Percentiles rank a stretch among this genome's conserved stretches.
Evolutionary conservation across 192 early-diverging fungal genomes (phyloP).

Genomic region (Backusella liffmaniae): DNA sequence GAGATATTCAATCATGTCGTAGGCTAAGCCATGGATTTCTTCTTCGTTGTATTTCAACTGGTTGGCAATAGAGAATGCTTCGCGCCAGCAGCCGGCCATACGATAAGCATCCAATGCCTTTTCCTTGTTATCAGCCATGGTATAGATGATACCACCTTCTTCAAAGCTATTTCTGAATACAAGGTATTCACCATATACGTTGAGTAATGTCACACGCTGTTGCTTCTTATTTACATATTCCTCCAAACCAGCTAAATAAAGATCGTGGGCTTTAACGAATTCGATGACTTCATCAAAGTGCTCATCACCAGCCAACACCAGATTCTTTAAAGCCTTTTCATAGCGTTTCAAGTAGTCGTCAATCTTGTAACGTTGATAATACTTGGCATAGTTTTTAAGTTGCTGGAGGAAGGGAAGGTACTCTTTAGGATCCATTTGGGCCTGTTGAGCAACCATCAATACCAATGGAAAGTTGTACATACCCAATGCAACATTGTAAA

Average conservation of each 20-base stretch:
- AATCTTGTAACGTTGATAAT: conserved; percentile 85
- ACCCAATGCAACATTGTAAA: conserved; percentile 90
- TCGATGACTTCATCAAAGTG: conserved; percentile 57
- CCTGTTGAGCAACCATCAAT: conserved; percentile 94
- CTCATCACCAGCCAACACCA: conserved; percentile 53
- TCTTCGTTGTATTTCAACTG: conserved; percentile 46
- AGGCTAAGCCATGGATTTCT: conserved; percentile 50
- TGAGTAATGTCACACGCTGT: conserved; percentile 44
- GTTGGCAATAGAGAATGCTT: conserved; percentile 63
- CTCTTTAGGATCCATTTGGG: conserved; percentile 96
- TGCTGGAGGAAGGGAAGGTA: conserved; percentile 87
- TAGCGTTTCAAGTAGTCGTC: conserved; percentile 79
- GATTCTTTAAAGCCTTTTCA: conserved; percentile 67
- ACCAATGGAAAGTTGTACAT: conserved; percentile 94
- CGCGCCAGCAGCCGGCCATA: conserved; percentile 60
- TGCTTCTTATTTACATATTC: conserved; percentile 47
- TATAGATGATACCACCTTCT: conserved; percentile 65
- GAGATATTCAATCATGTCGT: conserved; percentile 54
- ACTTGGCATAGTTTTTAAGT: conserved; percentile 70
- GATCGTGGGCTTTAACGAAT: conserved; percentile 64
- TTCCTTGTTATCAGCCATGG: conserved; percentile 53
- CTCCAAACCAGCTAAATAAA: conserved; percentile 61
- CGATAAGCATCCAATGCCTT: conserved; percentile 61
- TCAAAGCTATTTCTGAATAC: conserved; percentile 51
- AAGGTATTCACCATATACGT: conserved; percentile 66